Evolutionary conservation across 1,284 basidiomycete species (phyloP).

Genomic region (Boletus nobilissimus): DNA sequence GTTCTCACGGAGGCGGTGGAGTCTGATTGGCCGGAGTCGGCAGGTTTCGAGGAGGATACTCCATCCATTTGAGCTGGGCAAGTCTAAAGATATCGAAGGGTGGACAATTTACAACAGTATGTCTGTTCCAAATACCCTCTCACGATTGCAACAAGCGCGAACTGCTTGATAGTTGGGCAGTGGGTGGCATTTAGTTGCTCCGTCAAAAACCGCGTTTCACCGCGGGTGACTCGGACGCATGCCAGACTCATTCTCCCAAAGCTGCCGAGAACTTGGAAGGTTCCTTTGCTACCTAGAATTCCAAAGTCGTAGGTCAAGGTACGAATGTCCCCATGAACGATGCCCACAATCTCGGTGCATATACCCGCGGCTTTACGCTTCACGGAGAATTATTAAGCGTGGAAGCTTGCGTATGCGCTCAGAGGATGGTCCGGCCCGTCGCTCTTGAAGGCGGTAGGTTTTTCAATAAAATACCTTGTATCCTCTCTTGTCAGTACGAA

Average conservation of each 20-base stretch:
- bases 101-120: constrained; percentile 81
- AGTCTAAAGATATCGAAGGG: constrained; percentile 74
- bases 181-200: constrained; percentile 77
- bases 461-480: not conserved
- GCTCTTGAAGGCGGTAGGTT: constrained; percentile 75
- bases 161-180: constrained; percentile 65
- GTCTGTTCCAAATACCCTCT: constrained; percentile 32
- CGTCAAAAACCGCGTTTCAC: constrained; percentile 76
- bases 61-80: constrained; percentile 72
- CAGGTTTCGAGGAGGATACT: constrained; percentile 73
- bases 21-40: not conserved
- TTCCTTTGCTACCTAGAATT: not conserved
- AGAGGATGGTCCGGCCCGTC: constrained; percentile 73
- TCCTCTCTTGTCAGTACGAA: constrained; percentile 62
- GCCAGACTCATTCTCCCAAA: constrained; percentile 88
- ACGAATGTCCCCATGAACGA: constrained; percentile 87
- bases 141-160: not conserved
- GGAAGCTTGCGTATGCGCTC: constrained; percentile 81
- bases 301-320: constrained; percentile 56
- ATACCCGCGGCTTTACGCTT: not conserved
- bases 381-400: constrained; percentile 54
- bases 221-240: constrained; percentile 81
- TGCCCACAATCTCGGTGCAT: constrained; percentile 73
- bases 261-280: constrained; percentile 56
- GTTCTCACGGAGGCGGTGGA: constrained; percentile 34